Evolutionary conservation across 2,329 filamentous ascomycete genomes (phyloP), one percentile per base, ranked within the genome.

Genomic region (Colletotrichum filicis): DNA sequence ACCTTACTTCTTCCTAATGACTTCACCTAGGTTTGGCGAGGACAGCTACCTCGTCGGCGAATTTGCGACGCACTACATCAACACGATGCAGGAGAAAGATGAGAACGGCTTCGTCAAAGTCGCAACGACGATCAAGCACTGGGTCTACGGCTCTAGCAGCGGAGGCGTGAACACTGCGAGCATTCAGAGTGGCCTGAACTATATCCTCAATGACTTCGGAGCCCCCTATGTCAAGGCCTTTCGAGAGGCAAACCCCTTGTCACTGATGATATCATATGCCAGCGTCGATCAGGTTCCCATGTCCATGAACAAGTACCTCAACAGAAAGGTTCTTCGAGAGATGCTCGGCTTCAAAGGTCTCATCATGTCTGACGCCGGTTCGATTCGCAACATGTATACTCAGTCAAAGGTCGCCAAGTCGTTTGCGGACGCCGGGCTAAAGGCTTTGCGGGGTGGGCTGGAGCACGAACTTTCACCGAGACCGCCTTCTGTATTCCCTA

Each of bases 71-170:
- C 65, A 73, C 7, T 83, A 82, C 59, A 78, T 82, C 57, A 75
- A 81, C 63, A 80, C 76, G 2, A 83, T 83, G 81, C 80, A 83
- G 62, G 78, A 80, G 37, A 79, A 75, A 59, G 79, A 82, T 65
- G 73, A 77, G 3, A 58, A 78, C 16, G 80, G 80, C 24, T 81
- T 77, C 66, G 63, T 81, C 64, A 81, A 80, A 60, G 77, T 83
- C 5, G 81, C 81, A 2, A 80, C 79, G 4, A 83, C 81, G 2
- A 79, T 82, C 69, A 83, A 83, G 75, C 81, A 82, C 66, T 83
- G 79, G 71, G 76, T 83, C 4, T 83, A 79, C 52, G 81, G 81
- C n/a, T 74, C 76, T 8, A 71, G 73, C 2, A 78, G 76, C 26
- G 81, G 80, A 52, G 80, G 81, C 26, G 77, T 83, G 59, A 83